Base-by-base conservation (phyloP, 1,284 basidiomycete genomes). In the Ustilago nuda region DNA sequence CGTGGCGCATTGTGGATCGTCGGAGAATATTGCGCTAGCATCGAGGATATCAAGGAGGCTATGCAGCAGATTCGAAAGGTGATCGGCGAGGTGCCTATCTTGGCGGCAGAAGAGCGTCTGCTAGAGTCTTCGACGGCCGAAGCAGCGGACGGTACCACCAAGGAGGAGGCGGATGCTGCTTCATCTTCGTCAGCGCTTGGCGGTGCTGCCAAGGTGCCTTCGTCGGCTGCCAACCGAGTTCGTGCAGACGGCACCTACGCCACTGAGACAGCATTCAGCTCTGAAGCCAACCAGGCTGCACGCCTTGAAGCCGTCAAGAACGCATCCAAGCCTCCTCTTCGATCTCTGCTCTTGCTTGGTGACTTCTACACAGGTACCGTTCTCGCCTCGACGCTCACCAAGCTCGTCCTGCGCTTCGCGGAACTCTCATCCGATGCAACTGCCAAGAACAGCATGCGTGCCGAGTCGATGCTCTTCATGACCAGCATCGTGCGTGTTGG, bases 381-480 rank as follows among this genome's bases (percentile, higher is more conserved):
- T 3, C 89, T 99, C 30, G 92, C 95, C 12, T 90, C 93, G 43
- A 92, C 95, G 1, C 87, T 99, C 70, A 94, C 94, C 62, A 99
- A 99, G 87, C 90, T 99, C 33, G 92, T 97, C 11, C 88, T 98
- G 52, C 90, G 95, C 30, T 94, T 92, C 84, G 88, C 90, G 23
- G 90, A 92, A 74, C 86, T 91, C 35, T 85, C 86, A 19, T 87
- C 88, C 59, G 89, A 90, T 41, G 88, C 90, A 57, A 95, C 95
- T 80, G 88, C 75, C 45, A 79, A 82, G 72, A 85, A 85, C 69
- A 72, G 76, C 45, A 57, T 98, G 11, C 91, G 93, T 33, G 96
- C 96, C 19, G 96, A 99, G 89, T 92, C 94, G 3, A 98, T 99
- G 93, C 89, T 99, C 67, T 95, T 99, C 85, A 98, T 99, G 96